These are phyloP conservation scores for Canavalia ensiformis DNA, from an alignment of 306 rosid genomes.

Conservation along the genomic window DNA sequence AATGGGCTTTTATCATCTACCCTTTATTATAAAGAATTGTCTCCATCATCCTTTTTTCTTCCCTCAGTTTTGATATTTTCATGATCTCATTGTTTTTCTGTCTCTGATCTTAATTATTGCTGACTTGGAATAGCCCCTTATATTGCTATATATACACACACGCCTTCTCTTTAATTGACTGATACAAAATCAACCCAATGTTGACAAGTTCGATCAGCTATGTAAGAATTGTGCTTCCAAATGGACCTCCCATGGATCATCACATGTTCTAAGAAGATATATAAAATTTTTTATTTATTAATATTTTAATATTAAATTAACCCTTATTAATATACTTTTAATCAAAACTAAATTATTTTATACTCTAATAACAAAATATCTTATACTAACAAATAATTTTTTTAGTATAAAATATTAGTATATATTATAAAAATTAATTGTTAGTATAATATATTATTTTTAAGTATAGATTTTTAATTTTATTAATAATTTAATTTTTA, in stretches of 20 bases:
- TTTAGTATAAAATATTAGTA: too few species aligned
- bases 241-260: neutral
- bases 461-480: too few species aligned
- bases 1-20: neutral
- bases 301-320: too few species aligned
- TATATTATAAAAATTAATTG: too few species aligned
- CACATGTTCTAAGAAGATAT: neutral
- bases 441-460: too few species aligned
- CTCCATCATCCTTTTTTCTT: conserved; percentile 9
- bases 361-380: too few species aligned
- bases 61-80: neutral
- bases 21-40: conserved; percentile 20
- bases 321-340: too few species aligned
- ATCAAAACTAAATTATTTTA: too few species aligned
- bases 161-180: neutral
- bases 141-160: neutral
- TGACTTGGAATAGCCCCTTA: neutral
- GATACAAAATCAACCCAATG: neutral
- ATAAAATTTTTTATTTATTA: too few species aligned
- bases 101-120: conserved; percentile 1
- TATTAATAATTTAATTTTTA: too few species aligned
- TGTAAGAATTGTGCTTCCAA: neutral
- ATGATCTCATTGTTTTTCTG: neutral
- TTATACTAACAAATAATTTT: too few species aligned
- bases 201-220: neutral